Base-by-base conservation (phyloP, 2,329 filamentous ascomycete species). In the Penicillium psychrosexuale region DNA sequence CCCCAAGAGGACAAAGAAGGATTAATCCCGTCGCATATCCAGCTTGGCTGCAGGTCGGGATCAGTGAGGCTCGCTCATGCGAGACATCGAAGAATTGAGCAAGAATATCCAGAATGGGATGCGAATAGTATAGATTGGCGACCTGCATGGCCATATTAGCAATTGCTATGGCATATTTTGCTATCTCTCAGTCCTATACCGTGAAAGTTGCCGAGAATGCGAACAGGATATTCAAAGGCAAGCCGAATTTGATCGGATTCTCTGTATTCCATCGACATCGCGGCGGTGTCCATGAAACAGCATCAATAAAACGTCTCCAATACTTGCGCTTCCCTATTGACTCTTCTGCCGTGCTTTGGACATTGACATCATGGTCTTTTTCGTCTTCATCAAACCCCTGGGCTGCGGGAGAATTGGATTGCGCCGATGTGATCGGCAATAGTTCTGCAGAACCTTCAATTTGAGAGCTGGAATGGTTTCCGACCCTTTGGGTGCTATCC, bases 91-190 rank as follows among this genome's bases (percentile, higher is more conserved):
- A 93, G 15, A 88, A 86, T 9, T 78, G 70, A 0, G 90, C 89
- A 38, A 94, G 79, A 47, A 88, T 83, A 66, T 91, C 90, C 24
- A 93, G 76, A 44, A 93, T 89, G 0, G 90, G 88, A 64, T 92
- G 89, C 56, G 83, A 89, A 72, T 93, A 91, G 74, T 93, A 93
- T 3, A 93, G 76, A 62, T 92, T 92, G 17, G 89, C 89, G 7
- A 92, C 89, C 0, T 61, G 33, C 90, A 30, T 2, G 9, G n/a
- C 2, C 15, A 3, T n/a, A 40, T 57, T 30, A 56, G 53, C 38
- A n/a, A 39, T 27, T 33, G 15, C 11, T 12, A n/a, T 27, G 3
- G 27, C 1, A 24, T 13, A 7, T 13, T 34, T 27, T 3, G 15
- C 12, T 47, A 7, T 2, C 31, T 17, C 40, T 24, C 45, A 50